These are phyloP conservation scores for Martiniozyma asiatica DNA, from an alignment of 1,139 yeast genomes.

Conservation along the genomic window DNA sequence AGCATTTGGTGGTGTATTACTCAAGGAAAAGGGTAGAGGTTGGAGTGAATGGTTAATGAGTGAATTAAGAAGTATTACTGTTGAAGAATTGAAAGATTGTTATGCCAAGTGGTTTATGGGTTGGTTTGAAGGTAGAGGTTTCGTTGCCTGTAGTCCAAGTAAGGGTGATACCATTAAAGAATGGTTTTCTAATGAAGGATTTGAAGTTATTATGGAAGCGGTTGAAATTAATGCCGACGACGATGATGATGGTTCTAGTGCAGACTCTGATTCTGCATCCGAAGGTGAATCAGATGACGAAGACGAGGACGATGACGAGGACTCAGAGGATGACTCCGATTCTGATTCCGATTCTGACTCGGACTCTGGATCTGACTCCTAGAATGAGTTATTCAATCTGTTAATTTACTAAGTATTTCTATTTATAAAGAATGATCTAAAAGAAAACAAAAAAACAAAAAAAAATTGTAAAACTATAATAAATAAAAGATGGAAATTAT, in stretches of 20 bases:
- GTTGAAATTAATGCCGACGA: conserved; percentile 11
- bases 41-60: conserved; percentile 36
- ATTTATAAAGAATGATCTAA: no score
- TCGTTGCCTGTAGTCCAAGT: conserved; percentile 64
- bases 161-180: conserved; percentile 36
- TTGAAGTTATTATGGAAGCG: conserved; percentile 42
- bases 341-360: conserved; percentile 8
- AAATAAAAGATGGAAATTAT: conserved; percentile 9
- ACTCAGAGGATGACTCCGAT: conserved; percentile 8
- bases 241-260: conserved; percentile 11
- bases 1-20: conserved; percentile 53
- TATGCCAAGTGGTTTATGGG: conserved; percentile 50
- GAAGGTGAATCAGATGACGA: conserved; percentile 8
- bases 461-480: not conserved
- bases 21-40: conserved; percentile 61
- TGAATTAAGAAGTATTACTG: conserved; percentile 39
- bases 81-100: conserved; percentile 42
- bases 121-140: conserved; percentile 57
- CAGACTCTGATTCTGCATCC: conserved; percentile 14
- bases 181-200: conserved; percentile 43
- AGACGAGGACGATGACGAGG: conserved; percentile 2
- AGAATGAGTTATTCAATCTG: no score
- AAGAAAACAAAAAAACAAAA: no score
- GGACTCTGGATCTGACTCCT: conserved; percentile 1
- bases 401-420: no score